These are phyloP conservation scores for Lactarius hengduanensis DNA, from an alignment of 768 basidiomycete species.

Conservation along the genomic window DNA sequence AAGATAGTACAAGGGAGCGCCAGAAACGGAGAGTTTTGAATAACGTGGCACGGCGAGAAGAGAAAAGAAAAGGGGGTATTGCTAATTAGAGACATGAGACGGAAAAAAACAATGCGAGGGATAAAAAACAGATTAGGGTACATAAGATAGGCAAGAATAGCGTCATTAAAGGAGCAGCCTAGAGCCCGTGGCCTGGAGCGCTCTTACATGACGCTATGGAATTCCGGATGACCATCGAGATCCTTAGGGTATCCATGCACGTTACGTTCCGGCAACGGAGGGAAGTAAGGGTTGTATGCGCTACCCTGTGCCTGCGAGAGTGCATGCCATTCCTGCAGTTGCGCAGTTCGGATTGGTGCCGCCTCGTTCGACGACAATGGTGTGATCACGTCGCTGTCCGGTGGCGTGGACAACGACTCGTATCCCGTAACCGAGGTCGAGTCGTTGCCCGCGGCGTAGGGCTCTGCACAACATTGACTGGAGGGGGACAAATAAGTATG, in stretches of 20 bases:
- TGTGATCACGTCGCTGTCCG: constrained; percentile 30
- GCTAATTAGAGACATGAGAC: constrained; percentile 24
- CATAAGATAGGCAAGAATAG: constrained; percentile 31
- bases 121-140: constrained; percentile 20
- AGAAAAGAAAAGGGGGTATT: constrained; percentile 24
- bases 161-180: constrained; percentile 23
- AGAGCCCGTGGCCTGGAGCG: constrained; percentile 25
- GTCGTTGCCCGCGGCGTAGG: constrained; percentile 23
- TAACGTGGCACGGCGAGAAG: constrained; percentile 24
- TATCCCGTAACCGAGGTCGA: constrained; percentile 18
- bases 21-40: constrained; percentile 24
- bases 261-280: constrained; percentile 27
- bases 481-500: background rate
- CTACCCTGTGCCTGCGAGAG: constrained; percentile 28
- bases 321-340: constrained; percentile 30
- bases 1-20: constrained; percentile 26
- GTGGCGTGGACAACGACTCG: constrained; percentile 28
- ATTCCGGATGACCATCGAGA: constrained; percentile 25
- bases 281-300: constrained; percentile 30
- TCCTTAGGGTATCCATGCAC: constrained; percentile 27
- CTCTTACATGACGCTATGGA: constrained; percentile 28
- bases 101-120: constrained; percentile 12
- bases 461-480: constrained; percentile 22
- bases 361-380: constrained; percentile 30
- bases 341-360: constrained; percentile 27